Conservation (phyloP, 306 rosid genomes). For the Cicer bijugum region DNA sequence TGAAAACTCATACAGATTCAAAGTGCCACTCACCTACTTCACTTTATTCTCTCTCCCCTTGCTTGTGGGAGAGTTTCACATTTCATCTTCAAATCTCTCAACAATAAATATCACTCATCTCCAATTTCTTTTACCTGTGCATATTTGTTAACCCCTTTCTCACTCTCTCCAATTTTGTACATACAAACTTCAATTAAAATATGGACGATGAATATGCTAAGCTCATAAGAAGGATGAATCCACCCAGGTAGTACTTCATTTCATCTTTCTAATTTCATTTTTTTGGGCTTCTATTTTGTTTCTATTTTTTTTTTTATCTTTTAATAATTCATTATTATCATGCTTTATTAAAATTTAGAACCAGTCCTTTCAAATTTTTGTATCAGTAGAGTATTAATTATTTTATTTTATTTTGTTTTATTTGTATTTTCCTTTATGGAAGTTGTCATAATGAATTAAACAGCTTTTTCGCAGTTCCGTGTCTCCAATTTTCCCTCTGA, state of each 20-base stretch:
- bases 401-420: not conserved
- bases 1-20: conserved; percentile 37
- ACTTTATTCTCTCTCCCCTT: conserved; percentile 42
- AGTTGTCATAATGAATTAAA: not conserved
- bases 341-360: not conserved
- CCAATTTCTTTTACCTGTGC: not conserved
- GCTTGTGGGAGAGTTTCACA: conserved; percentile 33
- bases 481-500: conserved; percentile 20
- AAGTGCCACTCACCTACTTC: conserved; percentile 40
- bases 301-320: not conserved
- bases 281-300: not conserved
- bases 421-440: not conserved
- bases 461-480: not conserved
- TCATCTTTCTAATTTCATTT: not conserved
- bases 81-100: conserved; percentile 21
- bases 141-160: not conserved
- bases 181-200: not conserved
- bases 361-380: conserved; percentile 2
- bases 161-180: conserved; percentile 29
- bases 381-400: not conserved
- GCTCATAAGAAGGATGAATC: conserved; percentile 57
- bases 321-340: not conserved
- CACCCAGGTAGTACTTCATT: conserved; percentile 41
- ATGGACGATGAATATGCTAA: conserved; percentile 59
- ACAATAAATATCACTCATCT: not conserved